Conservation (phyloP, 164 flowering plant genomes). For the Warburgia ugandensis region DNA sequence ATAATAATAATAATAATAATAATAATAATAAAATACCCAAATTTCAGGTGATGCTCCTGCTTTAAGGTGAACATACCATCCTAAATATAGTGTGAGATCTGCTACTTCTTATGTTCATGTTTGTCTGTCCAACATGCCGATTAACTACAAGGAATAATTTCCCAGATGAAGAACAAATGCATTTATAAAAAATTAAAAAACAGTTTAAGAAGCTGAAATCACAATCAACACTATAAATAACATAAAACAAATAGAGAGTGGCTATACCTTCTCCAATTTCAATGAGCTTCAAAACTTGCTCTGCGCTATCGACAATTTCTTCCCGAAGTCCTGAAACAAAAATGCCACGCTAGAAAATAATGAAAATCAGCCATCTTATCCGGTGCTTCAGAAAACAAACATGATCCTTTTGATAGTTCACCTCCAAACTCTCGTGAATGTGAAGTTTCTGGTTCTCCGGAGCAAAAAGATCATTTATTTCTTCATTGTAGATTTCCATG, state of each 20-base stretch:
- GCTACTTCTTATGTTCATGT: conserved; percentile 93
- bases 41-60: too few relatives aligned
- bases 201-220: not conserved
- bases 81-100: conserved; percentile 96
- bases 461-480: conserved; percentile 81
- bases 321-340: conserved; percentile 93
- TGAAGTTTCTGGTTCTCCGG: conserved; percentile 82
- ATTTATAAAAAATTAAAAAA: not conserved
- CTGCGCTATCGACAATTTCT: conserved; percentile 83
- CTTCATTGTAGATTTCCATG: conserved; percentile 99
- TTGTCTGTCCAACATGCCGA: conserved; percentile 97
- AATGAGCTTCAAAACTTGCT: conserved; percentile 77
- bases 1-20: not conserved
- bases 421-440: conserved; percentile 96
- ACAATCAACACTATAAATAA: not conserved
- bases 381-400: not conserved
- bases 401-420: conserved; percentile 11
- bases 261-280: conserved; percentile 88
- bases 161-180: not conserved
- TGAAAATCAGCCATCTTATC: conserved; percentile 4
- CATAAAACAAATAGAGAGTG: not conserved
- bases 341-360: conserved; percentile 61
- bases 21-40: not conserved
- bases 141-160: conserved; percentile 45
- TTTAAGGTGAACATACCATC: conserved; percentile 51